Conservation (phyloP, 805 yeast genomes). For the Danielozyma ontarioensis region DNA sequence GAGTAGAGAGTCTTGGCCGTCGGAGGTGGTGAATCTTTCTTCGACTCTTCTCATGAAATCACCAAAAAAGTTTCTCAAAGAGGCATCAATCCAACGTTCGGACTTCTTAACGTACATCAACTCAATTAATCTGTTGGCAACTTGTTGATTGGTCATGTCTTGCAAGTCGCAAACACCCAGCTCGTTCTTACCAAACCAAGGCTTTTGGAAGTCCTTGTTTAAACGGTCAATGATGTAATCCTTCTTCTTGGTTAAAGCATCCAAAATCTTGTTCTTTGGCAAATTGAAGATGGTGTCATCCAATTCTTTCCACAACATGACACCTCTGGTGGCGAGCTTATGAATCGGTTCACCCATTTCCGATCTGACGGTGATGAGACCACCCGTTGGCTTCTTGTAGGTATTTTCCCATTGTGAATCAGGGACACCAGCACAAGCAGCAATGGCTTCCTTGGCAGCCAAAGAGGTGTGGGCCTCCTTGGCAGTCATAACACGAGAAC, state of each 20-base stretch:
- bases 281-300: slow-evolving; percentile 89
- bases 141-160: slow-evolving; percentile 94
- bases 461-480: slow-evolving; percentile 92
- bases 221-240: slow-evolving; percentile 79
- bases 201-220: slow-evolving; percentile 95
- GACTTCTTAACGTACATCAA: slow-evolving; percentile 79
- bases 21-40: slow-evolving; percentile 76
- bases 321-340: slow-evolving; percentile 97
- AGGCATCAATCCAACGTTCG: slow-evolving; percentile 78
- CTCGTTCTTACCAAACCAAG: slow-evolving; percentile 87
- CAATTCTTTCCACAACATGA: slow-evolving; percentile 92
- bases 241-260: slow-evolving; percentile 75
- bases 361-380: slow-evolving; percentile 90
- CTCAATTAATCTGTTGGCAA: slow-evolving; percentile 81
- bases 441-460: slow-evolving; percentile 90
- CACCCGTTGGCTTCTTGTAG: slow-evolving; percentile 94
- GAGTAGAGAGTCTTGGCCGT: slow-evolving; percentile 58
- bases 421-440: slow-evolving; percentile 82
- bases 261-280: slow-evolving; percentile 84
- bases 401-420: slow-evolving; percentile 91
- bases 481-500: slow-evolving; percentile 96
- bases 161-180: slow-evolving; percentile 83
- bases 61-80: slow-evolving; percentile 84
- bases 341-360: slow-evolving; percentile 99
- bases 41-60: slow-evolving; percentile 89